Conservation (phyloP, 2,329 filamentous ascomycete species). For the Monosporascus sp. region DNA sequence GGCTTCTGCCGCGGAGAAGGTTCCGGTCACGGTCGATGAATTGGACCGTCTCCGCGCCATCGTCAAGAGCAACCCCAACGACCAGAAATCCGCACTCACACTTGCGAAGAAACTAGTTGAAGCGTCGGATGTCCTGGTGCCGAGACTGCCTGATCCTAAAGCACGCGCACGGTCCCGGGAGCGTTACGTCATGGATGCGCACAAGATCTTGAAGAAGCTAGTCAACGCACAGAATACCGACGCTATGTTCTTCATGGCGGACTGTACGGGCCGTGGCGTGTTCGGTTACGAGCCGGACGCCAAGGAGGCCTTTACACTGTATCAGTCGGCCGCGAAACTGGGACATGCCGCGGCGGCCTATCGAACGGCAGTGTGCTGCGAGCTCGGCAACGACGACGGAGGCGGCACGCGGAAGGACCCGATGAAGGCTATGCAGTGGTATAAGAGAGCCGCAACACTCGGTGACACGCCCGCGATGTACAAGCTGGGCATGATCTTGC, state of each 20-base stretch:
- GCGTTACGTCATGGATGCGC: slow-evolving; percentile 75
- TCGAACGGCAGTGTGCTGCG: slow-evolving; percentile 92
- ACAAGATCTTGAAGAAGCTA: slow-evolving; percentile 89
- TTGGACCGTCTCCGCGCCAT: slow-evolving; percentile 67
- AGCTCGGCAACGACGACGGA: slow-evolving; percentile 90
- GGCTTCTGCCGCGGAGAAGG: slow-evolving; percentile 25
- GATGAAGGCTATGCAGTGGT: slow-evolving; percentile 96
- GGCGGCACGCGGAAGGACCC: slow-evolving; percentile 89
- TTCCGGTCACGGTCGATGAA: slow-evolving; percentile 70
- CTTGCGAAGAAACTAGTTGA: slow-evolving; percentile 83
- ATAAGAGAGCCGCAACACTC: slow-evolving; percentile 83
- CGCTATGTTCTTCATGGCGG: slow-evolving; percentile 90
- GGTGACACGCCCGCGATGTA: slow-evolving; percentile 96
- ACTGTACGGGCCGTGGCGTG: slow-evolving; percentile 76
- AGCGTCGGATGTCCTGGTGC: slow-evolving; percentile 70
- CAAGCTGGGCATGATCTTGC: slow-evolving; percentile 92
- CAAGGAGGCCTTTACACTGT: slow-evolving; percentile 89
- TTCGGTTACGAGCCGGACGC: slow-evolving; percentile 76
- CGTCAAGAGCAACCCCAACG: slow-evolving; percentile 65
- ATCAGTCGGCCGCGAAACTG: slow-evolving; percentile 87
- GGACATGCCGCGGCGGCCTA: slow-evolving; percentile 86
- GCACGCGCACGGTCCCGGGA: slow-evolving; percentile 72
- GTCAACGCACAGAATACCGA: slow-evolving; percentile 67
- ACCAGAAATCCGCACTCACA: slow-evolving; percentile 64
- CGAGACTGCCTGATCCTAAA: slow-evolving; percentile 60